A percentile compares a stretch with the other conserved stretches of the same genome.
Evolutionary conservation across 257 asterid genomes (phyloP).

Genomic region (Solanum gracilifrons): DNA sequence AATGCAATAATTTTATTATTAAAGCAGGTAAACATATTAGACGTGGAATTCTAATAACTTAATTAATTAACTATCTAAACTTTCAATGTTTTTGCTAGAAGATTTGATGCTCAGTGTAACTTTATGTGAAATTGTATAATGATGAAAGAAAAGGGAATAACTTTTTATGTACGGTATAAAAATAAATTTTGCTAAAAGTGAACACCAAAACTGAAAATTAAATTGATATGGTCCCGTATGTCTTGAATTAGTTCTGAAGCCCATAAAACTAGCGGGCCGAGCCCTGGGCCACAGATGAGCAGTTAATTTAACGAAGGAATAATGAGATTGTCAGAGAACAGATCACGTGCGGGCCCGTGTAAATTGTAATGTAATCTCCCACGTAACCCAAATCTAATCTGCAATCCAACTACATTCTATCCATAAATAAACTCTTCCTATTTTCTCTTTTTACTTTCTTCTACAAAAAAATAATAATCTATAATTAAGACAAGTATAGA

Average conservation of each 20-base stretch:
- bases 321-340: neutral
- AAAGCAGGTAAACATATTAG: no score
- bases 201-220: neutral
- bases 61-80: no score
- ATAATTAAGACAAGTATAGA: no score
- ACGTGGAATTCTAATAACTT: rapidly evolving
- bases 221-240: neutral
- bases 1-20: no score
- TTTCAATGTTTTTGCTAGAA: no score
- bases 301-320: neutral
- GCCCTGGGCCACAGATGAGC: neutral
- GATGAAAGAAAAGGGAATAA: neutral
- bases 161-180: no score
- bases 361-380: neutral
- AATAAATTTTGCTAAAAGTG: no score
- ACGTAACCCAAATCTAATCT: slow-evolving; percentile 4
- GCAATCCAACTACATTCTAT: neutral
- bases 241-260: neutral
- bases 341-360: neutral
- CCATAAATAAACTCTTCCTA: neutral
- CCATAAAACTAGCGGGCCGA: neutral
- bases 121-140: no score
- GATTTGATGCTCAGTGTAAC: no score
- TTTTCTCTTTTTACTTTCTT: neutral
- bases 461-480: no score